Conservation (phyloP, 352 stramenopile species). For the Nothophytophthora sp. region DNA sequence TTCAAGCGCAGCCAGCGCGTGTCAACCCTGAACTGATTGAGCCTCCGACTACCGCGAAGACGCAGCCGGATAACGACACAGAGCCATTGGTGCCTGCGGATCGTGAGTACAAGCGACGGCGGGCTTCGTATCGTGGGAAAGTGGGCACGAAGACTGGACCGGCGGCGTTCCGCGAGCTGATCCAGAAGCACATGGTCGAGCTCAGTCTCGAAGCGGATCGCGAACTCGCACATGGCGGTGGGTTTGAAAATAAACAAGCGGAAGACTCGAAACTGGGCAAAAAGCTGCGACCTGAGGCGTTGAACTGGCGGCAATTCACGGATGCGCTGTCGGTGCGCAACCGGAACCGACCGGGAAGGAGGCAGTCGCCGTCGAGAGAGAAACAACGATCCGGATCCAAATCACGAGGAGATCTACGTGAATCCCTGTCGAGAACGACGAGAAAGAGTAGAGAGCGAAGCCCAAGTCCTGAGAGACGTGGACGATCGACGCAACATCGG, state of each 20-base stretch:
- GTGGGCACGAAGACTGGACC: conserved; percentile 38
- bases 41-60: no score
- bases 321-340: conserved; percentile 46
- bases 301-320: conserved; percentile 24
- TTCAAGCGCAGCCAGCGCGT: neutral
- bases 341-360: conserved; percentile 11
- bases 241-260: conserved; percentile 5
- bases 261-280: neutral
- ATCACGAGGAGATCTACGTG: conserved; percentile 7
- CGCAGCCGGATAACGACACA: neutral
- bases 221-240: conserved; percentile 32
- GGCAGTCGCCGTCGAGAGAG: neutral
- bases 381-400: conserved; percentile 11
- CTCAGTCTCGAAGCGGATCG: conserved; percentile 46
- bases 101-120: conserved; percentile 53
- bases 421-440: neutral
- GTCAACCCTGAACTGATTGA: neutral
- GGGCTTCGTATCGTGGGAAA: conserved; percentile 55
- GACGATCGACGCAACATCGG: neutral
- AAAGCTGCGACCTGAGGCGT: neutral
- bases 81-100: neutral
- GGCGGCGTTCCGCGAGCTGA: conserved; percentile 55
- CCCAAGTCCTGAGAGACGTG: neutral
- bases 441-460: neutral
- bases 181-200: conserved; percentile 62